Evolutionary conservation across 805 yeast species (phyloP), one percentile per base, ranked within the genome.

Genomic region (Candida chilensis): DNA sequence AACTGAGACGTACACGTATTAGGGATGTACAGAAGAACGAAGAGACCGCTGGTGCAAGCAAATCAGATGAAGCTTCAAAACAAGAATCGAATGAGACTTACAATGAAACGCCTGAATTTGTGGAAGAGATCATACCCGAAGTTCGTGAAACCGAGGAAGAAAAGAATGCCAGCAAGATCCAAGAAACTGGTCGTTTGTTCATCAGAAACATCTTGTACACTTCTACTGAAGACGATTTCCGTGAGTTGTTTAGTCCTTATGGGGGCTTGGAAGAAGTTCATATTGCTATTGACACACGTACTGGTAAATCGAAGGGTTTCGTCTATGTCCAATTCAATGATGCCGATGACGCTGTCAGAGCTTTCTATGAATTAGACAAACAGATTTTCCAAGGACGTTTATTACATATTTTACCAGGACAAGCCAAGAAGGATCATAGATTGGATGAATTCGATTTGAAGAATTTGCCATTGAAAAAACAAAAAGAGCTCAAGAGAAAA

Each of bases 361-460:
- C 97, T 0, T 88, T 65, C 49, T 53, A 67, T 20, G 71, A 66
- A 10, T 61, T 88, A 30, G 98, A 92, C 53, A 87, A 85, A 45
- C 81, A 82, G 46, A 80, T 84, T 49, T 90, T 84, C 63, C 97
- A 92, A 57, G 98, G 98, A 30, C 74, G 98, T 43, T 65, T 92
- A 30, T 56, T 92, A 30, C 98, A 92, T 54, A 80, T 92, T 36
- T 57, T 92, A 32, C 88, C 96, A 11, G 96, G 81, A 3, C 78
- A 85, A 29, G 74, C 71, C 29, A 86, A 86, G 54, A 83, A 87
- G 38, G 79, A 76, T 30, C 94, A 86, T 48, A 68, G 75, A 33
- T 57, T 92, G 27, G 96, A 87, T 51, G 98, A 92, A 49, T 86
- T 84, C 54, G 97, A 87, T 38, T 54, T 92, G 36, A 80, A 85